These are phyloP conservation scores for Aspergillus versicolor DNA, from an alignment of 2,329 filamentous ascomycete genomes.

Conservation along the genomic window DNA sequence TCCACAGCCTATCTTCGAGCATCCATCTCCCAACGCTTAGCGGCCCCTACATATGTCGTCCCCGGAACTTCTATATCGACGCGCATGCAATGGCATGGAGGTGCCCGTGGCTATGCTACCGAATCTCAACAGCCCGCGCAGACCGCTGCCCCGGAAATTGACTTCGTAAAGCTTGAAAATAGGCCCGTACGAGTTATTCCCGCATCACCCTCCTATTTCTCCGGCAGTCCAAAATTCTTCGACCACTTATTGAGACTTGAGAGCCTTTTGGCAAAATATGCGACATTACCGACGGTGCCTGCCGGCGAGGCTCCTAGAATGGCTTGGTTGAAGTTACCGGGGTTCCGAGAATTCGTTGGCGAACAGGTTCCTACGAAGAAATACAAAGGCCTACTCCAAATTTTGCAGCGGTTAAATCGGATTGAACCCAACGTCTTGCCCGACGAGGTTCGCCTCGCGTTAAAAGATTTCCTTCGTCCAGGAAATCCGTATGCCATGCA, in stretches of 20 bases:
- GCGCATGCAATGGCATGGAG: conserved; percentile 17
- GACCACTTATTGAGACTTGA: conserved; percentile 77
- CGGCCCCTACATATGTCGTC: conserved; percentile 17
- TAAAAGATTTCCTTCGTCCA: conserved; percentile 71
- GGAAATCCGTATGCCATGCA: conserved; percentile 69
- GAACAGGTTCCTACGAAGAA: conserved; percentile 74
- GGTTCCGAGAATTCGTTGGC: conserved; percentile 70
- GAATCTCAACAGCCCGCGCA: conserved; percentile 13
- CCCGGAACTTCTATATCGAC: conserved; percentile 14
- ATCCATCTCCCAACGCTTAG: conserved; percentile 42
- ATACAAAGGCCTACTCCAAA: conserved; percentile 72
- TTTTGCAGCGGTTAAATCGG: conserved; percentile 77
- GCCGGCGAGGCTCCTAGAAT: conserved; percentile 67
- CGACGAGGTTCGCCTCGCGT: conserved; percentile 61
- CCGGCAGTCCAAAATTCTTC: conserved; percentile 78
- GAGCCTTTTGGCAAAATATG: conserved; percentile 68
- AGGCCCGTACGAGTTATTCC: conserved; percentile 73
- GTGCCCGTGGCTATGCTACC: conserved; percentile 29
- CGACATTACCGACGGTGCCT: conserved; percentile 68
- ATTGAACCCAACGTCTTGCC: conserved; percentile 81
- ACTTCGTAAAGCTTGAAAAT: conserved; percentile 31
- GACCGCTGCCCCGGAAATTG: conserved; percentile 33
- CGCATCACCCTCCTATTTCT: conserved; percentile 91
- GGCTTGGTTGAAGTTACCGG: conserved; percentile 75
- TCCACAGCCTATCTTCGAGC: conserved; percentile 35